Base-by-base conservation (phyloP, 2,329 filamentous ascomycete genomes). In the Aspergillus clavatus region DNA sequence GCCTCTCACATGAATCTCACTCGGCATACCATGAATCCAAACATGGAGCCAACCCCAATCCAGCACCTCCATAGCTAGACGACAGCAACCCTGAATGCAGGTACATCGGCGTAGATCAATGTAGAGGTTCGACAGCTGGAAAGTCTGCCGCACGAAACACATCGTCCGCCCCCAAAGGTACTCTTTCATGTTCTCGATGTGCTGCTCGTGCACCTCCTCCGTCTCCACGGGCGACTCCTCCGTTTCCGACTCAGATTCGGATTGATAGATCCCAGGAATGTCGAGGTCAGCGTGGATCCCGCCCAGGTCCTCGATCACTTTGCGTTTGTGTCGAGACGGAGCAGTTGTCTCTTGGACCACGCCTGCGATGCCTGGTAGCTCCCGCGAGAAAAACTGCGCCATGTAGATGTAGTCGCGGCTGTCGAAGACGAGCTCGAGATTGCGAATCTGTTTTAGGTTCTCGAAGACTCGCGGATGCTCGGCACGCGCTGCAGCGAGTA, bases 91-190 rank as follows among this genome's bases (percentile, higher is more conserved):
- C 21, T 39, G 16, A 8, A 42, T 31, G 37, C 55, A 59, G 26
- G 43, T 42, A 31, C 52, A 58, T 19, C 43, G 40, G n/a, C 38
- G 39, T 18, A 58, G 40, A 27, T 59, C 49, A 4, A 59, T 31
- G 14, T 45, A 47, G 8, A 59, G 46, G 19, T 49, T 31, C 1
- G 45, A 36, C n/a, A 59, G 28, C 4, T 38, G 45, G 23, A 58
- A 46, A 7, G 26, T 47, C 33, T 57, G 54, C 10, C 56, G 54
- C n/a, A 57, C 44, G 24, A 57, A 57, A 2, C 47, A 52, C 35
- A 58, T 24, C 1, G 53, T 57, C 5, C 53, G 54, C 12, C 54
- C 56, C 53, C 54, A 58, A 4, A 58, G 49, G 26, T 49, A 48
- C 26, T 57, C 49, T 14, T 48, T 46, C 44, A 58, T 38, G 7